These are phyloP conservation scores for Puccinia horiana DNA, from an alignment of 1,284 basidiomycete species.

Conservation along the genomic window DNA sequence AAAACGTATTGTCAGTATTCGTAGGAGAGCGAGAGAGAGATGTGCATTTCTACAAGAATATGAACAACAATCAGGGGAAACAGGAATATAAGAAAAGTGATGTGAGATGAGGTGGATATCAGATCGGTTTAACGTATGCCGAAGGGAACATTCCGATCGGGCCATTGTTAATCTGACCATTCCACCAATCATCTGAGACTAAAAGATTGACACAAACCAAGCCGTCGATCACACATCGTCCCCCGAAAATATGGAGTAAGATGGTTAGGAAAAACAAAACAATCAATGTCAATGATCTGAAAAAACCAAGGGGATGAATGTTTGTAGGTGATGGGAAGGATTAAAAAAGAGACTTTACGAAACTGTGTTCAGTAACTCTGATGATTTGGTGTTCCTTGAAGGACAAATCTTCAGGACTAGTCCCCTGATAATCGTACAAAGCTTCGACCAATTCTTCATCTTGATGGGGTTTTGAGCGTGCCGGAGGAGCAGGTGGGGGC, in stretches of 20 bases:
- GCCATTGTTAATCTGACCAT: constrained; percentile 47
- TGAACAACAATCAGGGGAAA: neutral
- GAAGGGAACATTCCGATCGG: constrained; percentile 48
- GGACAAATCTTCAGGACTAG: constrained; percentile 41
- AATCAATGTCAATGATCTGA: neutral
- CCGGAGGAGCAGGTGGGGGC: neutral
- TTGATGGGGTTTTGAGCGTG: neutral
- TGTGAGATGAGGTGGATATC: neutral
- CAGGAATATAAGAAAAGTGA: neutral
- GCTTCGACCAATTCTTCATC: constrained; percentile 47
- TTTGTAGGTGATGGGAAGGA: neutral
- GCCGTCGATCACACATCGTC: neutral
- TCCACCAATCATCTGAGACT: constrained; percentile 50
- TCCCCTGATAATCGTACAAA: constrained; percentile 47
- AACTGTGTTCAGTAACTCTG: constrained; percentile 48
- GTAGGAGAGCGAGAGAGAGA: neutral
- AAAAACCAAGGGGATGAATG: neutral
- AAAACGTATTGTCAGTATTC: too few species aligned
- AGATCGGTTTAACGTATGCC: constrained; percentile 41
- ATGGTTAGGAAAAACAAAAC: neutral
- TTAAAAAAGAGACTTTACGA: constrained; percentile 19
- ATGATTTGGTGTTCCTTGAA: constrained; percentile 48
- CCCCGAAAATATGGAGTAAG: too few species aligned
- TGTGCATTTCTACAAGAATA: neutral
- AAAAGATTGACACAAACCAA: neutral